Base-by-base conservation (phyloP, 768 basidiomycete species). In the Mrakia blollopis region DNA sequence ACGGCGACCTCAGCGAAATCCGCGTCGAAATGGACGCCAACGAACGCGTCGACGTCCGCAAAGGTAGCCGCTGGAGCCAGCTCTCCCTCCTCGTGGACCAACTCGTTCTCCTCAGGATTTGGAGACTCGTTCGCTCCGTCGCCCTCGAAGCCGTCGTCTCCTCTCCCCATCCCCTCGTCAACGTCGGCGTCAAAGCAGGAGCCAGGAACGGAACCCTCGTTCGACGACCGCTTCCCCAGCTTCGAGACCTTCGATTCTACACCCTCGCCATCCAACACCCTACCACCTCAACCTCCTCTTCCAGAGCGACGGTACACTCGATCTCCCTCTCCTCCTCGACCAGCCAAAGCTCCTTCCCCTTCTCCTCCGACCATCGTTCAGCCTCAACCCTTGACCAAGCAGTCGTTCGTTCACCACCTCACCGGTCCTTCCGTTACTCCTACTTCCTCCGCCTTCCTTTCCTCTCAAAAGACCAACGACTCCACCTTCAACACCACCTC, bases 141-240 rank as follows among this genome's bases (percentile, higher is more conserved):
- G 10, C 39, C 44, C 18, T 28, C 54, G 23, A 37, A 32, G 39
- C 39, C 69, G 2, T 61, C 75, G 28, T n/a, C 75, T 0, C 61
- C 25, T 37, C 61, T 50, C 21, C 69, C 69, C 21, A 47, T 52
- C n/a, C 39, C 57, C 14, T 25, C 37, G 28, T 35, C 70, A 1
- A 32, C 11, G 50, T 62, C 70, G 23, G 21, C 39, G 72, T n/a
- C 30, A 30, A 16, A 35, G 21, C 50, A 30, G 21, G 47, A 44
- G 1, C 13, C 23, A 3, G 62, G 60, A 7, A 16, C 21, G 21
- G 30, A 30, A 35, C 71, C 76, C 35, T 77, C 76, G 8, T 77
- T 77, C n/a, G 76, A 77, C 47, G 76, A 77, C 21, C 61, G 72
- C 9, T 77, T 73, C 39, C 76, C 76, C 1, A 65, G 61, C 39